These are phyloP conservation scores for Raffaelea deltoideospora DNA, from an alignment of 2,329 filamentous ascomycete genomes.

Conservation along the genomic window DNA sequence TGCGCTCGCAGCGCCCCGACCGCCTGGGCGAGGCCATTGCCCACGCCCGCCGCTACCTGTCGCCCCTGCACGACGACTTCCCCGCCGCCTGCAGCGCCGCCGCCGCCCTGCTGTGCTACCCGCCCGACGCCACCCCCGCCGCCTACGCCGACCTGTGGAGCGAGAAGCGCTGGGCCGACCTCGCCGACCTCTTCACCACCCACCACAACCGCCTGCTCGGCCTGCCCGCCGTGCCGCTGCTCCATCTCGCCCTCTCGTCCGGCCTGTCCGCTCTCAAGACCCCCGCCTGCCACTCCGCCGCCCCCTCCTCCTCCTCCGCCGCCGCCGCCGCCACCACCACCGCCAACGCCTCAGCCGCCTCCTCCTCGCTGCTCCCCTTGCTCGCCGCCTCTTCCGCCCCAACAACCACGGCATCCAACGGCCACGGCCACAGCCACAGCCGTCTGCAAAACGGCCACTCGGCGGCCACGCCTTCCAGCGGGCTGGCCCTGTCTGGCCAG, in stretches of 20 bases:
- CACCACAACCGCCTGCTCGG: slow-evolving; percentile 80
- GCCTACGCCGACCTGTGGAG: slow-evolving; percentile 51
- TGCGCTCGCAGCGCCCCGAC: slow-evolving; percentile 47
- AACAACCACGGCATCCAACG: neutral
- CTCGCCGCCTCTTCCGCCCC: neutral
- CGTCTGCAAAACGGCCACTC: neutral
- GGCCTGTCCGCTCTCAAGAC: slow-evolving; percentile 93
- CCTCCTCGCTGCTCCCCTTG: slow-evolving; percentile 1
- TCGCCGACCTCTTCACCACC: slow-evolving; percentile 66
- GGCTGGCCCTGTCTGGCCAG: neutral
- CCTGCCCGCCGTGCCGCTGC: slow-evolving; percentile 65
- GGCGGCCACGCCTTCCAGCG: slow-evolving; percentile 2
- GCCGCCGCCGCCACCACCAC: neutral
- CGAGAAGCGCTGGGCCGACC: slow-evolving; percentile 53
- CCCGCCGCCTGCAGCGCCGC: slow-evolving; percentile 55
- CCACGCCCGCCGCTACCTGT: slow-evolving; percentile 71
- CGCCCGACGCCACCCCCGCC: slow-evolving; percentile 33
- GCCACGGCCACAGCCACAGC: slow-evolving; percentile 5
- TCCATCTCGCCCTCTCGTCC: slow-evolving; percentile 81
- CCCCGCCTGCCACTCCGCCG: slow-evolving; percentile 68
- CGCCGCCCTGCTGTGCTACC: slow-evolving; percentile 66
- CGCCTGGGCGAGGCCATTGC: slow-evolving; percentile 63
- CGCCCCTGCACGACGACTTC: slow-evolving; percentile 53
- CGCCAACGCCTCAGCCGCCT: neutral
- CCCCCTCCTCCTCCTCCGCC: slow-evolving; percentile 11